Percentiles rank a stretch among this genome's conserved stretches.
phyloP scores from a whole-genome alignment of 2,329 filamentous ascomycete genomes.

The Aspergillus texensis region DNA sequence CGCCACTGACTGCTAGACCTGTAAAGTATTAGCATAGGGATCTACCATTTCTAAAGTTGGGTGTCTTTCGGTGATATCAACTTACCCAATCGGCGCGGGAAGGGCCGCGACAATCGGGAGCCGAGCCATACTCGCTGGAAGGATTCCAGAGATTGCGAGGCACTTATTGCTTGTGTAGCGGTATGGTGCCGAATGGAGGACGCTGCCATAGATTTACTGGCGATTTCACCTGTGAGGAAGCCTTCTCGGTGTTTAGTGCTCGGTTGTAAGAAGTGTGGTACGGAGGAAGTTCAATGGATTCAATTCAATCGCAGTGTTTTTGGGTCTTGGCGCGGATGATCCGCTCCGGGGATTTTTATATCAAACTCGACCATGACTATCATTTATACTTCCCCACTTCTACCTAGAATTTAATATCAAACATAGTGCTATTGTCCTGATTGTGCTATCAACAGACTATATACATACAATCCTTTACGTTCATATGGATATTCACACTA shows the following conservation, averaged over 20 bases:
- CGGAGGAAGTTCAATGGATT: neutral
- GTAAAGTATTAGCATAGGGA: constrained; percentile 4
- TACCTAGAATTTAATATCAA: neutral
- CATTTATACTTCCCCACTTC: neutral
- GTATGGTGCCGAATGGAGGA: constrained; percentile 12
- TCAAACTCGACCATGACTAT: neutral
- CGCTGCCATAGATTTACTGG: constrained; percentile 18
- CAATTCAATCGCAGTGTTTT: neutral
- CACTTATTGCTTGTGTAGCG: constrained; percentile 24
- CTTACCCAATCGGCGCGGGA: constrained; percentile 34
- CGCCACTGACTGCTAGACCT: constrained; percentile 86
- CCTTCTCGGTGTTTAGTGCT: neutral
- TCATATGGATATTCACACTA: neutral
- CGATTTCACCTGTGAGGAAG: neutral
- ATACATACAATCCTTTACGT: neutral
- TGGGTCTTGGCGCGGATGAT: constrained; percentile 1
- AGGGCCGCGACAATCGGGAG: constrained; percentile 16
- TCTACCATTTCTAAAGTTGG: neutral
- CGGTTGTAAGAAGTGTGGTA: neutral
- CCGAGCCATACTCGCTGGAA: constrained; percentile 35
- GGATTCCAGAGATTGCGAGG: constrained; percentile 31
- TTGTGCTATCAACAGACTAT: neutral
- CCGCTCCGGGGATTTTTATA: neutral
- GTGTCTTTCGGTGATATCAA: neutral
- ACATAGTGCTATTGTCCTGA: neutral